Evolutionary conservation across 768 basidiomycete genomes (phyloP), one percentile per base, ranked within the genome.

Genomic region (Trametes elegans): DNA sequence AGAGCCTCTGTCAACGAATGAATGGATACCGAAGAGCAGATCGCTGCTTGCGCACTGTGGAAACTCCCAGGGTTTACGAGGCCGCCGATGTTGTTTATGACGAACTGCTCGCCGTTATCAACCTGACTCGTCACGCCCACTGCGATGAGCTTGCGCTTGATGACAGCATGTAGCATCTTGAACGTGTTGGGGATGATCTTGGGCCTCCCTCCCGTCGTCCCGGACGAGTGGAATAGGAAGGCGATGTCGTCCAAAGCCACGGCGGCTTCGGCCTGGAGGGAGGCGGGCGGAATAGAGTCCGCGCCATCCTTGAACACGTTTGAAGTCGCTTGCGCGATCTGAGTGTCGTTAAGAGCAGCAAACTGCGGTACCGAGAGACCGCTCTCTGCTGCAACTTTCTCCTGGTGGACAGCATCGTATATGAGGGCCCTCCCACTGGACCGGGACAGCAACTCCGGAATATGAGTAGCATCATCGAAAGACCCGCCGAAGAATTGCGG

Each of bases 121-220:
- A 5, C 7, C 9, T 26, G 41, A 16, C 21, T 29, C 40, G 53
- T 32, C 11, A 27, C 48, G n/a, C 21, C n/a, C n/a, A n/a, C n/a
- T n/a, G n/a, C 41, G 1, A 32, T 29, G 18, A 43, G 42, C 43
- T 59, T 59, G 21, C 31, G 24, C 18, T 8, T 2, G 18, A 59
- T 50, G 19, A 52, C 52, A 3, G 47, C 49, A 10, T 38, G 36
- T 16, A 63, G 18, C 50, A 52, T 54, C 43, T 46, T 41, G 49
- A 53, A 59, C 11, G 50, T 60, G 34, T 49, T 55, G 27, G 62
- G 62, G 27, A 63, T 63, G 42, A 60, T 53, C 56, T 63, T 63
- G 24, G 62, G 62, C 49, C 55, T 19, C 6, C 56, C 56, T 8
- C 50, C 52, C 0, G 62, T 63, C 3, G 62, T 60, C 5, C 62